Conservation (phyloP, 139 green algal species). For the Micractinium sp. region DNA sequence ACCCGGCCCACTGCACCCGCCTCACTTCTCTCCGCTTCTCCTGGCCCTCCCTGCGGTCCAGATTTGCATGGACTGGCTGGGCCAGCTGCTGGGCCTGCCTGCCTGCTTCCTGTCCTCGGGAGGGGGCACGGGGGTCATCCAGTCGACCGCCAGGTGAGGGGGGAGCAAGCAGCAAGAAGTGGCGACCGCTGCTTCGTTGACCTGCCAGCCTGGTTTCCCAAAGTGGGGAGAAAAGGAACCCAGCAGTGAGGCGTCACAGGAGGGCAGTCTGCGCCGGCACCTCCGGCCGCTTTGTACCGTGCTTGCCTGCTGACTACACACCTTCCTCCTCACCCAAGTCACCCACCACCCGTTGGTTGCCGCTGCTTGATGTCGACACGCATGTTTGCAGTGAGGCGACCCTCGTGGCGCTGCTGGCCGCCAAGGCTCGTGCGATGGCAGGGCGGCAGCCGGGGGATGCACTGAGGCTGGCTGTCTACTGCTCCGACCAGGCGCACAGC, state of each 20-base stretch:
- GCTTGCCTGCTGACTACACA: no score
- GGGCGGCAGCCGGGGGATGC: background rate
- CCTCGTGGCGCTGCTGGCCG: slow-evolving; percentile 66
- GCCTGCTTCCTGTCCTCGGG: slow-evolving; percentile 57
- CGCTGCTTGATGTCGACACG: no score
- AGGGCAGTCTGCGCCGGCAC: no score
- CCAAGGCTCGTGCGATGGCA: background rate
- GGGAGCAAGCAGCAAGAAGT: slow-evolving; percentile 15
- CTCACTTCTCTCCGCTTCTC: background rate
- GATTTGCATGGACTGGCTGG: slow-evolving; percentile 88
- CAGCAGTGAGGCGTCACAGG: no score
- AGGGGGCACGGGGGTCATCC: slow-evolving; percentile 67
- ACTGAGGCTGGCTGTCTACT: slow-evolving; percentile 62
- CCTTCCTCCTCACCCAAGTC: no score
- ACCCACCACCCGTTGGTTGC: no score
- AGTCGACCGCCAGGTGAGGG: slow-evolving; percentile 49
- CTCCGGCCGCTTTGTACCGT: no score
- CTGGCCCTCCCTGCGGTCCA: slow-evolving; percentile 35
- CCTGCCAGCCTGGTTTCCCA: no score
- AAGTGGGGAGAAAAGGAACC: no score
- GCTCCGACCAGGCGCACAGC: slow-evolving; percentile 63
- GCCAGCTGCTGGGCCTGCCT: slow-evolving; percentile 75
- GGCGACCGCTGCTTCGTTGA: no score
- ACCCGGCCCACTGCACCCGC: background rate
- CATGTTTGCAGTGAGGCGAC: background rate